Base-by-base conservation (phyloP, 2,329 filamentous ascomycete species). In the Purpureocillium lavendulum region DNA sequence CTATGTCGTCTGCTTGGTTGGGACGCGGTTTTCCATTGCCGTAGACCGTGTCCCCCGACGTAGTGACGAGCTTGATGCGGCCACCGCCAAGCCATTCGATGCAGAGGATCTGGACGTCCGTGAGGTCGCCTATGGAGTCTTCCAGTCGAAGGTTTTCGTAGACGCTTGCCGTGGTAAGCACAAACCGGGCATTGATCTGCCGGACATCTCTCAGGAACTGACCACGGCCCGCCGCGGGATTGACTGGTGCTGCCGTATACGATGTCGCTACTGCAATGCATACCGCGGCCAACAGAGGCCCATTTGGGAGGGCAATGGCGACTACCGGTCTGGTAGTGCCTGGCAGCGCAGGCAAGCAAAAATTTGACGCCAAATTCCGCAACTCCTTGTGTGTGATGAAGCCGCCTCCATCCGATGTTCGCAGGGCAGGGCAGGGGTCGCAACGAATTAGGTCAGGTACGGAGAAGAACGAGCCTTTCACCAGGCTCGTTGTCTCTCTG, bases 211-310 rank as follows among this genome's bases (percentile, higher is more conserved):
- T 59, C 16, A 63, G 61, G 44, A 75, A 69, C 46, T 77, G 72
- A 33, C 70, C 67, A 2, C 60, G 52, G 4, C 69, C 70, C 9
- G 64, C 67, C 2, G 65, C 61, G 7, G 69, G 61, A 36, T 70
- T 71, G 45, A 77, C 65, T 1, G 73, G 73, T 2, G 71, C 71
- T 31, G 69, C 66, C 5, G 63, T 70, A 48, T 72, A 75, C 42
- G 66, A 68, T 14, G 65, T 69, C 3, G 68, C 58, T 4, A 70
- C 64, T 1, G 71, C 68, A 13, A 77, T 49, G 18, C 66, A 65
- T 3, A 68, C 63, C 11, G 71, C 58, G 9, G 70, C 73, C n/a
- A 75, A 57, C 2, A 74, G 53, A 10, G 69, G 69, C 4, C 73
- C 72, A 46, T 76, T 77, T 1, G 71, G 70, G 5, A 77, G 50